A percentile compares a stretch with the other conserved stretches of the same genome.
These are phyloP conservation scores for Solanum piurae DNA, from an alignment of 257 asterid species.

Conservation along the genomic window DNA sequence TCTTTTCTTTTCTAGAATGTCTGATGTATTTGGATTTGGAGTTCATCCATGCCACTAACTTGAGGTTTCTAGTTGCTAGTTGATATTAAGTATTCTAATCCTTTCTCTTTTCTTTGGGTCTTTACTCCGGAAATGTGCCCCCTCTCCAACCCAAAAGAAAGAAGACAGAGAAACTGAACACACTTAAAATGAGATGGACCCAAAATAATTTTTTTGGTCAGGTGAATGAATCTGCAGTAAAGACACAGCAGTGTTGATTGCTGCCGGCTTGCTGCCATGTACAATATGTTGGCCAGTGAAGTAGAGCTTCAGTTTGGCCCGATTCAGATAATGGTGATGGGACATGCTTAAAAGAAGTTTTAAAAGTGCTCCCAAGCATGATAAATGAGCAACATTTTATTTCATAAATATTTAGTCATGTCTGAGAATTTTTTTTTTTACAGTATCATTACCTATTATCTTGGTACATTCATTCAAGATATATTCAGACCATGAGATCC, in stretches of 20 bases:
- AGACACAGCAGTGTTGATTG: background rate
- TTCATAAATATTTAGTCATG: background rate
- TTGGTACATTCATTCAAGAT: background rate
- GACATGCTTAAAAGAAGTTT: background rate
- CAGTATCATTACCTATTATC: background rate
- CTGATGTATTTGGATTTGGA: background rate
- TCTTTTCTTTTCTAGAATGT: background rate
- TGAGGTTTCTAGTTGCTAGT: background rate
- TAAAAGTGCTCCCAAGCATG: background rate
- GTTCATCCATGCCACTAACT: background rate
- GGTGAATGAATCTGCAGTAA: background rate
- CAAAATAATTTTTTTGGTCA: background rate
- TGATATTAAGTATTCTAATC: background rate
- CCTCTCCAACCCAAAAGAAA: background rate
- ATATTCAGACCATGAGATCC: background rate
- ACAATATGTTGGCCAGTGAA: background rate
- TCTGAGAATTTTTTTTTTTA: background rate
- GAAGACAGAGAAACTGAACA: background rate
- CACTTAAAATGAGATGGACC: background rate
- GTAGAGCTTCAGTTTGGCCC: background rate
- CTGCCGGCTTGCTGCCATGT: background rate
- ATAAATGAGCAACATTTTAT: background rate
- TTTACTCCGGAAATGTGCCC: background rate
- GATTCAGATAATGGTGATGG: background rate
- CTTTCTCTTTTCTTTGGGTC: background rate